These are phyloP conservation scores for Haplographium delicatum DNA, from an alignment of 495 filamentous ascomycete species.

Conservation along the genomic window DNA sequence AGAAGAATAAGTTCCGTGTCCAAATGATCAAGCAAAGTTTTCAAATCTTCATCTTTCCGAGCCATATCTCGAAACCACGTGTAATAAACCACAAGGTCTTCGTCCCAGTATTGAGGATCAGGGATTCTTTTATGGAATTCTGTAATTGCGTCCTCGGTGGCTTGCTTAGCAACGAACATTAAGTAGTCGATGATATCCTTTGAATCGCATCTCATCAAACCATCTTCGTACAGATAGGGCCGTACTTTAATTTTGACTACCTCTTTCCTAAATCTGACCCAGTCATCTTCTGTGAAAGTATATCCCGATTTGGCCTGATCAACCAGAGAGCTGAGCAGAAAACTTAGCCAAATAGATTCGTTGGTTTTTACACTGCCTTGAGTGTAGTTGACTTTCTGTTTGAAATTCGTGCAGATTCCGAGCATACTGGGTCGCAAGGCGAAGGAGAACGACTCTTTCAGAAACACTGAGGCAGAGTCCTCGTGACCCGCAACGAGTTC, in stretches of 20 bases:
- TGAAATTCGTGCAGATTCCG: constrained; percentile 69
- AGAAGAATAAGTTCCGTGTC: constrained; percentile 29
- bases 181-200: constrained; percentile 70
- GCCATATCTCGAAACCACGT: constrained; percentile 32
- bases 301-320: constrained; percentile 78
- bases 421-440: constrained; percentile 61
- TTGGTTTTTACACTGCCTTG: constrained; percentile 51
- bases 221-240: constrained; percentile 27
- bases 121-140: constrained; percentile 38
- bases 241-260: constrained; percentile 29
- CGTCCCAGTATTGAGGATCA: constrained; percentile 35
- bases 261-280: constrained; percentile 25
- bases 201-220: constrained; percentile 27
- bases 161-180: constrained; percentile 54
- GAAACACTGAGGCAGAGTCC: constrained; percentile 10
- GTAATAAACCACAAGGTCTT: constrained; percentile 43
- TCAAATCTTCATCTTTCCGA: constrained; percentile 22
- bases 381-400: constrained; percentile 63
- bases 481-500: constrained; percentile 31
- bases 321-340: constrained; percentile 71
- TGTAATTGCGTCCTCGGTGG: constrained; percentile 46
- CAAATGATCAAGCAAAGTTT: constrained; percentile 31
- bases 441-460: constrained; percentile 37
- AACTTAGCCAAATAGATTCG: constrained; percentile 54
- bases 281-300: constrained; percentile 54